Evolutionary conservation across 1,139 yeast genomes (phyloP).

Genomic region (Geotrichum citri-aurantii): DNA sequence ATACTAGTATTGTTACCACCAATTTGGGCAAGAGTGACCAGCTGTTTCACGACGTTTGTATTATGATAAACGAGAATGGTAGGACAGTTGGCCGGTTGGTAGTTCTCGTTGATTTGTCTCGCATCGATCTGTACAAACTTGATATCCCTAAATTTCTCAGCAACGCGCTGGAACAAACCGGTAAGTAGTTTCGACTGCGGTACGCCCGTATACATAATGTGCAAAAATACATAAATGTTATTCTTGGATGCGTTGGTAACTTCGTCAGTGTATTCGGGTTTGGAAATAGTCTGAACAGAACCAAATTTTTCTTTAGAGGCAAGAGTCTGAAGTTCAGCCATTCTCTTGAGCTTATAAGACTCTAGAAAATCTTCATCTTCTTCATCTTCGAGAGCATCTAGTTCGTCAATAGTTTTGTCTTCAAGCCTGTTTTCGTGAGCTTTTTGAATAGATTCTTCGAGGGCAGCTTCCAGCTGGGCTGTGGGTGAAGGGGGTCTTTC

Average conservation of each 20-base stretch:
- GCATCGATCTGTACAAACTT: constrained; percentile 90
- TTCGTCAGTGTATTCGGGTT: constrained; percentile 81
- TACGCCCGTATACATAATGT: constrained; percentile 63
- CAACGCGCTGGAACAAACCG: constrained; percentile 44
- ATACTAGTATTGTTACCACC: constrained; percentile 77
- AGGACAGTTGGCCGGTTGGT: constrained; percentile 87
- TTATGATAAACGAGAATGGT: constrained; percentile 77
- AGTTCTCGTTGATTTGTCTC: constrained; percentile 81
- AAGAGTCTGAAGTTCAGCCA: constrained; percentile 62
- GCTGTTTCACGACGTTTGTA: constrained; percentile 71
- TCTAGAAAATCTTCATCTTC: constrained; percentile 70
- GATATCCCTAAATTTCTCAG: constrained; percentile 48
- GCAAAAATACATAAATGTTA: constrained; percentile 58
- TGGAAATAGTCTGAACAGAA: constrained; percentile 64
- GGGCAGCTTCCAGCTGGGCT: constrained; percentile 76
- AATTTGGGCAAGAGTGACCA: constrained; percentile 67
- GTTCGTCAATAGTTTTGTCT: constrained; percentile 66
- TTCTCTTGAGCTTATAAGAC: constrained; percentile 66
- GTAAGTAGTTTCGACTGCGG: constrained; percentile 69
- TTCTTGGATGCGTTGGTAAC: constrained; percentile 71
- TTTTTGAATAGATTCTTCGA: constrained; percentile 70
- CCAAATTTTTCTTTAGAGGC: constrained; percentile 67
- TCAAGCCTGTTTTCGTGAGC: constrained; percentile 77
- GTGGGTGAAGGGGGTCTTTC: constrained; percentile 88
- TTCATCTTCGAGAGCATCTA: constrained; percentile 72